Conservation (phyloP, 2,329 filamentous ascomycete species). For the Fusarium subtropicale region DNA sequence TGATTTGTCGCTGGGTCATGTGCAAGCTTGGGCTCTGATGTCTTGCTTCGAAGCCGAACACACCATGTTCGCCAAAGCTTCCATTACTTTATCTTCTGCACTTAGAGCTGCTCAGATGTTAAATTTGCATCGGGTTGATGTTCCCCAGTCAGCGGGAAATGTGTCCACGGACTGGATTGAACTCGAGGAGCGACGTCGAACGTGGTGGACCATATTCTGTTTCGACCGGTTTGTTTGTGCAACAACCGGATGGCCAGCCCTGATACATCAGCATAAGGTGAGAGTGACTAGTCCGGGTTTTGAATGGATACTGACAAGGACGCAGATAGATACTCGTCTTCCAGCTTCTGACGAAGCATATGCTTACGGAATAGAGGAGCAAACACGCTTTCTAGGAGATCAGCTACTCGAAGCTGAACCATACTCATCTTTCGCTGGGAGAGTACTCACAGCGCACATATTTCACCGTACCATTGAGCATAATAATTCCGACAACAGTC, state of each 20-base stretch:
- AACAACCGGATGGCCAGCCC: constrained; percentile 25
- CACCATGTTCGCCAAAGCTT: constrained; percentile 26
- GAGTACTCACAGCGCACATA: constrained; percentile 11
- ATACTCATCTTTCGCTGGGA: constrained; percentile 17
- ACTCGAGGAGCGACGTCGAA: constrained; percentile 18
- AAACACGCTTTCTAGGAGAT: constrained; percentile 12
- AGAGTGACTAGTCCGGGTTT: accelerated
- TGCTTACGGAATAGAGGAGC: constrained; percentile 2
- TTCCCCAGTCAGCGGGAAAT: accelerated
- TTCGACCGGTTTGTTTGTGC: constrained; percentile 25
- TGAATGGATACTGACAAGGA: background rate
- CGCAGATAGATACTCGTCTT: constrained; percentile 16
- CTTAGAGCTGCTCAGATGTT: constrained; percentile 17
- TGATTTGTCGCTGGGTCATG: background rate
- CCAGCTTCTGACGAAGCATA: constrained; percentile 18
- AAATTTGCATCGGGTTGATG: background rate
- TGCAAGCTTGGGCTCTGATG: constrained; percentile 11
- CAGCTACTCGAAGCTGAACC: constrained; percentile 6
- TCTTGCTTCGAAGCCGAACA: constrained; percentile 27
- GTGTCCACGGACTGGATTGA: constrained; percentile 2
- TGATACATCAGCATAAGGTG: constrained; percentile 4
- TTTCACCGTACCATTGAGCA: constrained; percentile 27
- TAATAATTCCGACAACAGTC: background rate
- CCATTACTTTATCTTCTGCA: constrained; percentile 15
- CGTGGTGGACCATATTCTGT: constrained; percentile 30